Evolutionary conservation across 345 rosid genomes (phyloP), one percentile per base, ranked within the genome.

Genomic region (Salix caprea): DNA sequence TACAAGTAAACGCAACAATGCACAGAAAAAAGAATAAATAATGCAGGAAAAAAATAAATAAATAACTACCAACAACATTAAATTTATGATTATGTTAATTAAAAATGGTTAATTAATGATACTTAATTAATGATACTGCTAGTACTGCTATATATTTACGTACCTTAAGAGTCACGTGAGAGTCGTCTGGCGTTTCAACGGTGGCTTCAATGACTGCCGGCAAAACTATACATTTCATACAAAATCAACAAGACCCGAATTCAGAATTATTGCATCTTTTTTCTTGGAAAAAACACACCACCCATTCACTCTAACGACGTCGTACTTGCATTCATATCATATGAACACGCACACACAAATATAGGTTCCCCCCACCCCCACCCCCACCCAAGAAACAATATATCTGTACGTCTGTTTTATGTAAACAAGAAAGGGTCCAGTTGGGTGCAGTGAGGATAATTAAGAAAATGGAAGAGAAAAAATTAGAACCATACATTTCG

Each of bases 91-190:
- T 42, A 2, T 42, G 46, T 2, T 42, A 42, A 11, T 2, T 42
- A 42, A 42, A 1, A 42, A 42, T 42, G 46, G 14, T 42, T 2
- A 42, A 42, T 40, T 4, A 30, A 30, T 30, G 2, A 9, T 10
- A 40, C 44, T 40, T 40, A 40, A 40, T 40, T 3, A 34, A 34
- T 34, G 13, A 11, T 11, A 10, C 46, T 40, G 3, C 46, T 11
- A 11, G 11, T 7, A 7, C 10, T 40, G 12, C 44, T 40, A 40
- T 40, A 15, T 14, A 32, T 64, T 64, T 75, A 26, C 1, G 1
- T 26, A 71, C 82, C 79, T 80, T 80, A 67, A 80, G 81, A 23
- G 81, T 74, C 28, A 81, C 78, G 6, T 74, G 84, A 11, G 81
- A 81, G 6, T 78, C 84, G 14, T 78, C 84, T 2, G 78, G 81